Evolutionary conservation across 768 basidiomycete genomes (phyloP).

Genomic region (Candolleomyces eurysporus): DNA sequence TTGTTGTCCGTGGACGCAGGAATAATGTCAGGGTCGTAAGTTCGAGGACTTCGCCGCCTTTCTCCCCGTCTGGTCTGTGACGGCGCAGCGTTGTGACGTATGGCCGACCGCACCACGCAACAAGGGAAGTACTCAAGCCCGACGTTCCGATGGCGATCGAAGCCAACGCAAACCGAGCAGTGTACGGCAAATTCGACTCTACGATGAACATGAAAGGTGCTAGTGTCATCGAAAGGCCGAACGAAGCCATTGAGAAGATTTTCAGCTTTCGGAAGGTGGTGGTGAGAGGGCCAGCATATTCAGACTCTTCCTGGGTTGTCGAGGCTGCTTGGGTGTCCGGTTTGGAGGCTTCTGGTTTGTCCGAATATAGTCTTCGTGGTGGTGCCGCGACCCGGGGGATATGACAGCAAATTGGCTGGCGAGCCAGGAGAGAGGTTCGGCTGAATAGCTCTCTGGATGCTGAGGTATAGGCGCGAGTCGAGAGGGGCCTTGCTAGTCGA

Average conservation of each 20-base stretch:
- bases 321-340: slow-evolving; percentile 4
- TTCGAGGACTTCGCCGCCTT: slow-evolving; percentile 55
- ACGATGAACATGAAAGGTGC: slow-evolving; percentile 81
- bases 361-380: slow-evolving; percentile 10
- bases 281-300: slow-evolving; percentile 73
- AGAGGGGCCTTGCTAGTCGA: not conserved
- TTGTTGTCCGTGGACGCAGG: slow-evolving; percentile 61
- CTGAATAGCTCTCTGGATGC: not conserved
- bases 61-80: slow-evolving; percentile 42
- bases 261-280: slow-evolving; percentile 76
- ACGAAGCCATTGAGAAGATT: slow-evolving; percentile 78
- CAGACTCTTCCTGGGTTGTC: slow-evolving; percentile 20
- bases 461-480: not conserved
- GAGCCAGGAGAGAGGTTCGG: not conserved
- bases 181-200: slow-evolving; percentile 70
- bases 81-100: slow-evolving; percentile 68
- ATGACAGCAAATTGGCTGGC: not conserved
- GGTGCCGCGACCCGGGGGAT: slow-evolving; percentile 1
- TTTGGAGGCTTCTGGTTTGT: slow-evolving; percentile 9
- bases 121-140: slow-evolving; percentile 69
- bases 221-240: slow-evolving; percentile 64
- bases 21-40: slow-evolving; percentile 65
- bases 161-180: slow-evolving; percentile 67
- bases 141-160: slow-evolving; percentile 71
- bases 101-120: slow-evolving; percentile 68